Evolutionary conservation across 441 rosid species (phyloP).

Genomic region (Populus hybrid): DNA sequence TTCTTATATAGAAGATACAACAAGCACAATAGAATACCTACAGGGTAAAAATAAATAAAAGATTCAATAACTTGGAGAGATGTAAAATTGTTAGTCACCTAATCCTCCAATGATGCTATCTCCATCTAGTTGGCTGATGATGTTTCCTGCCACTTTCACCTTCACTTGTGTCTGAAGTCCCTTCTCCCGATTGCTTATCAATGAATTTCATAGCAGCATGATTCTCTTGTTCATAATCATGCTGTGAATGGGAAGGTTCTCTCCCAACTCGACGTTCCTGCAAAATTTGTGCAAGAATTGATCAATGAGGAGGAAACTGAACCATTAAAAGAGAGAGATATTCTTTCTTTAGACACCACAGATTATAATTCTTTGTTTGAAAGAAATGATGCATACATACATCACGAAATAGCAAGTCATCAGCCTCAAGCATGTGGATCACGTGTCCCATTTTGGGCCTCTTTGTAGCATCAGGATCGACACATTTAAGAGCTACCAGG

Average conservation of each 20-base stretch:
- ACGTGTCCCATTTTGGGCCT: conserved; percentile 98
- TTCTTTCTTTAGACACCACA: conserved; percentile 1
- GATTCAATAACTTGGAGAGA: conserved; percentile 7
- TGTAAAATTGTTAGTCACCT: conserved; percentile 33
- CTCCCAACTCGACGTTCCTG: conserved; percentile 64
- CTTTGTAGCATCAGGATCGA: conserved; percentile 94
- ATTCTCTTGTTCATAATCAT: conserved; percentile 27
- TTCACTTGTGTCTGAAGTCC: conserved; percentile 40
- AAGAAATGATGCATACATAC: conserved; percentile 53
- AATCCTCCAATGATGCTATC: conserved; percentile 29
- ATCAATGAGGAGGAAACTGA: not conserved
- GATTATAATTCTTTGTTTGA: not conserved
- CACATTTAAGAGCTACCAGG: conserved; percentile 86
- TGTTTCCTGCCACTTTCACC: conserved; percentile 48
- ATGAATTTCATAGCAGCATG: conserved; percentile 24
- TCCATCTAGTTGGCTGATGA: conserved; percentile 49
- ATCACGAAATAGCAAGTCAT: conserved; percentile 69
- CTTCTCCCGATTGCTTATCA: conserved; percentile 37
- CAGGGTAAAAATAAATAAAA: not conserved
- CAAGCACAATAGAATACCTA: conserved; percentile 16
- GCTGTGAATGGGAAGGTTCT: conserved; percentile 39
- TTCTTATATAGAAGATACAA: conserved; percentile 23
- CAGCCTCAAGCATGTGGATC: conserved; percentile 96
- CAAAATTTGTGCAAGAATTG: not conserved
- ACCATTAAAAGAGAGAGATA: not conserved